phyloP scores from a whole-genome alignment of 176 grass and related monocot species.

The Carex parvula region DNA sequence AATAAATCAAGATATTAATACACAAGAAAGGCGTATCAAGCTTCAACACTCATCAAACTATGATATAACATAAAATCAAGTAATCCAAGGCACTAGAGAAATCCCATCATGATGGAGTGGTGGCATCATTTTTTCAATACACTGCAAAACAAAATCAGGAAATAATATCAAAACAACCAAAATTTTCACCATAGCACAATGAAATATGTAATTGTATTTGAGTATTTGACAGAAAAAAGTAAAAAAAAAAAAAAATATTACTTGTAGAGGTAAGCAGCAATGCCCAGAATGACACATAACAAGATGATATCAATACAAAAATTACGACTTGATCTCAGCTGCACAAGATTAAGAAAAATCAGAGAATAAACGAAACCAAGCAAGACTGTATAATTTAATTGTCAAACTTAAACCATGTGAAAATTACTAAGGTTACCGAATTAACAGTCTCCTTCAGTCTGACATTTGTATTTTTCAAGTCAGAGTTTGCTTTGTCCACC shows the following conservation, averaged over 20 bases:
- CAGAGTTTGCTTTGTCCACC: constrained; percentile 60
- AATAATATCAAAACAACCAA: constrained; percentile 19
- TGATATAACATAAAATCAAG: constrained; percentile 11
- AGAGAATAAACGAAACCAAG: neutral
- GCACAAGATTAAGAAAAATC: neutral
- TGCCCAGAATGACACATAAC: constrained; percentile 73
- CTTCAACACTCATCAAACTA: constrained; percentile 20
- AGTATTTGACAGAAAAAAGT: neutral
- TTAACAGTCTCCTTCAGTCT: constrained; percentile 73
- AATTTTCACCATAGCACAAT: neutral
- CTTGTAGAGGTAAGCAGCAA: constrained; percentile 78
- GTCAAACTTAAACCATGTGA: neutral
- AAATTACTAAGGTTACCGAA: constrained; percentile 29
- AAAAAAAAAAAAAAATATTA: neutral
- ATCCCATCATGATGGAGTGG: constrained; percentile 1
- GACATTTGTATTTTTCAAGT: constrained; percentile 83
- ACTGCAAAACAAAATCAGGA: constrained; percentile 13
- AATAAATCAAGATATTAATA: constrained; percentile 14
- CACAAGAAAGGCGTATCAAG: constrained; percentile 27
- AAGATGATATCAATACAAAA: constrained; percentile 78
- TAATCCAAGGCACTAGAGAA: neutral
- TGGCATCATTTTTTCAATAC: constrained; percentile 19
- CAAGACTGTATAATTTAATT: neutral
- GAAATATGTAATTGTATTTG: neutral
- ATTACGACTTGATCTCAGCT: constrained; percentile 83